phyloP scores from a whole-genome alignment of 2,329 filamentous ascomycete genomes.

The Ophiostoma quercus region DNA sequence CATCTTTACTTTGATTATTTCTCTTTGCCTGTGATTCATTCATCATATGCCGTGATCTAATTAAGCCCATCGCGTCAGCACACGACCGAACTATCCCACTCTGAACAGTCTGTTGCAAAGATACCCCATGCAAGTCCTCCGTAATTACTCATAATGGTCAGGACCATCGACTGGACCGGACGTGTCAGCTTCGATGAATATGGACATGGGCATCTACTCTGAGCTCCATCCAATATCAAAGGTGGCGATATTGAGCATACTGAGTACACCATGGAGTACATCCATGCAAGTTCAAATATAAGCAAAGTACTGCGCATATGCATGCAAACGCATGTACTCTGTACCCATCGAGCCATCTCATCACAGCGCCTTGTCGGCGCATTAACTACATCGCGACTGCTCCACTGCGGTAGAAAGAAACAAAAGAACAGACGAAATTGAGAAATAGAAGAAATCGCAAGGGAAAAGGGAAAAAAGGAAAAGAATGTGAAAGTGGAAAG shows the following conservation, averaged over 20 bases:
- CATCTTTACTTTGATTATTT: not conserved
- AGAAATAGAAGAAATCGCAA: not conserved
- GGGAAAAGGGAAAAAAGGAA: not conserved
- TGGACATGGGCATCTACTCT: not conserved
- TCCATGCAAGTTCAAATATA: not conserved
- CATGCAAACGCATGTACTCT: not conserved
- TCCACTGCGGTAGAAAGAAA: slow-evolving; percentile 13
- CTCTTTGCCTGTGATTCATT: not conserved
- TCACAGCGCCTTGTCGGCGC: slow-evolving; percentile 12
- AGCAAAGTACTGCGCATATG: slow-evolving; percentile 6
- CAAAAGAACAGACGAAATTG: slow-evolving; percentile 10
- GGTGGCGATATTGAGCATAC: not conserved
- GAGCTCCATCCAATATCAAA: not conserved
- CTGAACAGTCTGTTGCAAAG: not conserved
- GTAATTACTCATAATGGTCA: not conserved
- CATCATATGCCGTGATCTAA: not conserved
- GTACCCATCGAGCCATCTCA: not conserved
- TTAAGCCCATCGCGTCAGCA: not conserved
- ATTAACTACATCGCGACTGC: not conserved
- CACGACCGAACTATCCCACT: not conserved
- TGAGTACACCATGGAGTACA: not conserved
- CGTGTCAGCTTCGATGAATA: not conserved
- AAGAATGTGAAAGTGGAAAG: not conserved
- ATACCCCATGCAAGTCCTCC: not conserved
- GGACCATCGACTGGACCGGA: not conserved